Evolutionary conservation across 306 rosid species (phyloP).

Genomic region (Acacia confusa): DNA sequence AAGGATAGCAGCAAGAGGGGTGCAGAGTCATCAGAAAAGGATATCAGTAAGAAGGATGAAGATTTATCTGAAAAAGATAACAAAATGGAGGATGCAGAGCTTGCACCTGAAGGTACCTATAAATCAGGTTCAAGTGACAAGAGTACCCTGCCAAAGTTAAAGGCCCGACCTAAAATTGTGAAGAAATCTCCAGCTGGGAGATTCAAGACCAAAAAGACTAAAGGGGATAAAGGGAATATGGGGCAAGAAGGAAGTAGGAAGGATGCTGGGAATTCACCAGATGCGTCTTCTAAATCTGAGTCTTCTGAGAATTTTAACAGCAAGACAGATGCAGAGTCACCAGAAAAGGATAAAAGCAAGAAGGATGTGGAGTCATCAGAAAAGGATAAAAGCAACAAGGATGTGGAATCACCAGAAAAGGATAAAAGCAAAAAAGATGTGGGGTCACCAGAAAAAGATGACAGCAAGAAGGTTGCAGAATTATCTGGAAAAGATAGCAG

Average conservation of each 20-base stretch:
- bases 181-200: not conserved
- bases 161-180: not conserved
- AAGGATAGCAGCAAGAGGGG: not conserved
- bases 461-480: not conserved
- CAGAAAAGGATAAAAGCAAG: not conserved
- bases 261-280: not conserved
- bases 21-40: not conserved
- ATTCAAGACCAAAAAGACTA: not conserved
- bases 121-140: not conserved
- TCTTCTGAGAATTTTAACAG: not conserved
- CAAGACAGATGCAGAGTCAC: not conserved
- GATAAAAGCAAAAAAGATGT: not conserved
- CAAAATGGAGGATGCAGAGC: not conserved
- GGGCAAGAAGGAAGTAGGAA: conserved; percentile 16
- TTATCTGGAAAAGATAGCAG: not conserved
- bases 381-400: not conserved
- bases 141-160: not conserved
- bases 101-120: not conserved
- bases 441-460: not conserved
- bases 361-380: not conserved
- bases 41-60: not conserved
- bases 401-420: not conserved
- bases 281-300: too few relatives aligned
- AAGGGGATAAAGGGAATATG: conserved; percentile 3
- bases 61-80: not conserved